Evolutionary conservation across 2,329 filamentous ascomycete genomes (phyloP).

Genomic region (Talaromyces islandicus): DNA sequence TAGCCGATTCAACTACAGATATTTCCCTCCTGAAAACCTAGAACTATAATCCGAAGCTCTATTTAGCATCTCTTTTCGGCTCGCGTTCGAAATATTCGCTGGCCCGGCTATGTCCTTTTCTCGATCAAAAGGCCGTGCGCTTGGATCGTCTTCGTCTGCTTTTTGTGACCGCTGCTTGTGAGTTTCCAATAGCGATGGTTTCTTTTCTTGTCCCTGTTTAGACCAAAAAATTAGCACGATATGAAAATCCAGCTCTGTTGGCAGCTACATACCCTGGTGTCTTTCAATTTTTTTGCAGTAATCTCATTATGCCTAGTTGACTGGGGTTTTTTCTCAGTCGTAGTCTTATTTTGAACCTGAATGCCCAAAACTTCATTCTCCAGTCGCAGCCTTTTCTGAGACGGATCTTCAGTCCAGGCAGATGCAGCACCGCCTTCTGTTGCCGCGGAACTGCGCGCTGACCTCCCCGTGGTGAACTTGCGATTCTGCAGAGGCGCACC

Average conservation of each 20-base stretch:
- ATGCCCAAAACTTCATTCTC: conserved; percentile 78
- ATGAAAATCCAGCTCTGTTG: not conserved
- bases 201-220: conserved; percentile 50
- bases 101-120: conserved; percentile 84
- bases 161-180: conserved; percentile 41
- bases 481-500: conserved; percentile 74
- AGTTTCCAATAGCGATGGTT: conserved; percentile 57
- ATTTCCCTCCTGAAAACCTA: conserved; percentile 65
- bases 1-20: conserved; percentile 28
- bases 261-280: conserved; percentile 40
- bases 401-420: conserved; percentile 86
- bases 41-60: conserved; percentile 72
- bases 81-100: conserved; percentile 60
- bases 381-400: conserved; percentile 73
- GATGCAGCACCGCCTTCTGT: conserved; percentile 40
- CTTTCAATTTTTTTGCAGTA: conserved; percentile 49
- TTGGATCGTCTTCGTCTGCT: conserved; percentile 71
- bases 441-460: conserved; percentile 40
- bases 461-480: conserved; percentile 69
- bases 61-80: conserved; percentile 68
- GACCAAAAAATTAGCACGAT: not conserved
- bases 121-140: conserved; percentile 73
- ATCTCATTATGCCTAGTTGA: conserved; percentile 31
- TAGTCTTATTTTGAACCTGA: conserved; percentile 22
- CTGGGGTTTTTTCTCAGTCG: conserved; percentile 11